These are phyloP conservation scores for Pestalotiopsis fici DNA, from an alignment of 2,329 filamentous ascomycete species.

Conservation along the genomic window DNA sequence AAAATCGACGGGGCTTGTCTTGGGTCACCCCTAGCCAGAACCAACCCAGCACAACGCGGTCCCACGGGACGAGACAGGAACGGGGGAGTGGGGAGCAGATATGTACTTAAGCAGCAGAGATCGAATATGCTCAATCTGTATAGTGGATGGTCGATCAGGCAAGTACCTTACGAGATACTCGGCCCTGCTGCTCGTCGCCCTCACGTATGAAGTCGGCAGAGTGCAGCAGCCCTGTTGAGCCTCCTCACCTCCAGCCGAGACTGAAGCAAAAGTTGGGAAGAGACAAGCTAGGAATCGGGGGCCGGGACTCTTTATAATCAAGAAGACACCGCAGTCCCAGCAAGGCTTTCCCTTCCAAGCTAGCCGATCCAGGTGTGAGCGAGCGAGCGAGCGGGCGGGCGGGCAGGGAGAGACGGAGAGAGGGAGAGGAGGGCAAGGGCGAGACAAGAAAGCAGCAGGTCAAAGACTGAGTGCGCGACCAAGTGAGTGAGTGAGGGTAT, in stretches of 20 bases:
- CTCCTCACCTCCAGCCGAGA: constrained; percentile 7
- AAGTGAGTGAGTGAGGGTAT: constrained; percentile 14
- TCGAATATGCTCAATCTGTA: not conserved
- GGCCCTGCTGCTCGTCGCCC: not conserved
- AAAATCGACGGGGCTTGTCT: not conserved
- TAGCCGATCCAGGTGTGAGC: not conserved
- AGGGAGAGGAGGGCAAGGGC: not conserved
- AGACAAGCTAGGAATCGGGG: not conserved
- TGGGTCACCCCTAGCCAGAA: not conserved
- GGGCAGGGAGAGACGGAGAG: not conserved
- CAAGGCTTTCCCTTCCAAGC: not conserved
- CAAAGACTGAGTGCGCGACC: constrained; percentile 18
- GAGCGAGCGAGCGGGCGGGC: constrained; percentile 1
- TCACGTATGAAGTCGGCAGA: not conserved
- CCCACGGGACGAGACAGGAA: not conserved
- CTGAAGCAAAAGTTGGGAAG: constrained; percentile 1
- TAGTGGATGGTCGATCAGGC: not conserved
- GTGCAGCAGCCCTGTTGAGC: constrained; percentile 10
- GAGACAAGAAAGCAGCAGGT: constrained; percentile 11
- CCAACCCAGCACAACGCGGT: not conserved
- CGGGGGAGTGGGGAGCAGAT: not conserved
- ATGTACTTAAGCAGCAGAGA: constrained; percentile 8
- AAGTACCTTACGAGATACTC: not conserved
- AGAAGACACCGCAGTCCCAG: not conserved
- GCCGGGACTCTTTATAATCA: not conserved